Evolutionary conservation across 345 rosid species (phyloP), one percentile per base, ranked within the genome.

Genomic region (Lumnitzera racemosa): DNA sequence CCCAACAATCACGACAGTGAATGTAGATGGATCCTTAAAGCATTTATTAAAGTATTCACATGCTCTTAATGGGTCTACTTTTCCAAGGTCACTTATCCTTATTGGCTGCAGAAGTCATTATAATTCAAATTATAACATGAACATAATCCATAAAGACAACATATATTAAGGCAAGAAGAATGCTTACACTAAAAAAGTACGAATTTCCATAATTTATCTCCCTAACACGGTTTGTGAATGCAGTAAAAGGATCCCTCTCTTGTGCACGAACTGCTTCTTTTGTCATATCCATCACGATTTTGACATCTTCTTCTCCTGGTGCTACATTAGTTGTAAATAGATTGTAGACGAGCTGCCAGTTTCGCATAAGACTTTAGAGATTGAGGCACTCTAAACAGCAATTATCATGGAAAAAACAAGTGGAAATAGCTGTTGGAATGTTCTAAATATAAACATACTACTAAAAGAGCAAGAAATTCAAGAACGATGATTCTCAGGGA

Each of bases 191-290:
- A 63, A 89, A 91, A 73, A 89, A 85, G 53, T 85, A 85, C n/a
- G 98, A 86, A 60, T 87, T 83, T 68, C 98, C 98, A 70, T 86
- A 83, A 67, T 86, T 87, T 72, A 91, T 78, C 81, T 91, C 92
- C 67, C 79, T 87, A 73, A 81, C 92, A 58, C 98, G 76, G 72
- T 89, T 82, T 66, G 83, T 69, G 68, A 89, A 91, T 62, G 84
- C 96, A 70, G 89, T 87, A 61, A 80, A 79, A 49, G 98, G 95
- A 78, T 91, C 98, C 71, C 98, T 89, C 46, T 87, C 98, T 68
- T 79, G 90, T 66, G 98, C 92, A 78, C 73, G 90, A 52, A 91
- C 82, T 10, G 81, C 86, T 81, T 89, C 96, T 78, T 86, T 86
- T 55, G 90, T 84, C 95, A 81, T 84, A 74, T 91, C 90, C 95